Conservation (phyloP, 2,329 filamentous ascomycete species). For the Zalaria sp. region DNA sequence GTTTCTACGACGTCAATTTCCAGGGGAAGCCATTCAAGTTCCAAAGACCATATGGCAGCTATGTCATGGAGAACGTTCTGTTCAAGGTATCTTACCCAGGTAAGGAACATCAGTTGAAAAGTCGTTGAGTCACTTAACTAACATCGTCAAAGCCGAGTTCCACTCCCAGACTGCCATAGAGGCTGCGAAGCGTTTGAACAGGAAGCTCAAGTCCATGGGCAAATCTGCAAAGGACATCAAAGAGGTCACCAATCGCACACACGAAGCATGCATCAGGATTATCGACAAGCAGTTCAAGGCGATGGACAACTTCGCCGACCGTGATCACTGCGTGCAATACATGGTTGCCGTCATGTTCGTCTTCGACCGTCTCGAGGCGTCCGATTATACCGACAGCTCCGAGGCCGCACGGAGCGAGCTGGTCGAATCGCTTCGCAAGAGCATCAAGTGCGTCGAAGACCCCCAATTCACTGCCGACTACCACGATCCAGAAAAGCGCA, state of each 20-base stretch:
- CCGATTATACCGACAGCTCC: conserved; percentile 82
- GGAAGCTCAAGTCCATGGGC: conserved; percentile 67
- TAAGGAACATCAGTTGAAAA: conserved; percentile 26
- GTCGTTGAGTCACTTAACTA: no score
- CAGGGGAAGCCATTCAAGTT: conserved; percentile 92
- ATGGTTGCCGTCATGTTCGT: conserved; percentile 95
- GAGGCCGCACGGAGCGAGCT: conserved; percentile 84
- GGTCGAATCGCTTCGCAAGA: conserved; percentile 80
- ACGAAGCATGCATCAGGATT: conserved; percentile 96
- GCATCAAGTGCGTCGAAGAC: conserved; percentile 94
- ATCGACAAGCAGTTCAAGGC: conserved; percentile 99
- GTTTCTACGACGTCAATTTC: conserved; percentile 98
- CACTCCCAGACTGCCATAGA: conserved; percentile 98
- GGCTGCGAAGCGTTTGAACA: conserved; percentile 77
- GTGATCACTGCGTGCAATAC: conserved; percentile 99
- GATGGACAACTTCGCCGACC: conserved; percentile 99
- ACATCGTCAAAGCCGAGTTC: conserved; percentile 54
- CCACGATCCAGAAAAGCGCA: conserved; percentile 84
- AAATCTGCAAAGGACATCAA: conserved; percentile 93
- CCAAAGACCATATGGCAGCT: conserved; percentile 91
- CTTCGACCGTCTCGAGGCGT: conserved; percentile 84
- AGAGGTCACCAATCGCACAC: conserved; percentile 82
- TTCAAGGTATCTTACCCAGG: conserved; percentile 99
- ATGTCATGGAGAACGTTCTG: conserved; percentile 99
- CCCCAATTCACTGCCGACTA: conserved; percentile 89